Percentiles rank a stretch among this genome's conserved stretches.
phyloP scores from a whole-genome alignment of 2,329 filamentous ascomycete species.

The Aaosphaeria arxii region DNA sequence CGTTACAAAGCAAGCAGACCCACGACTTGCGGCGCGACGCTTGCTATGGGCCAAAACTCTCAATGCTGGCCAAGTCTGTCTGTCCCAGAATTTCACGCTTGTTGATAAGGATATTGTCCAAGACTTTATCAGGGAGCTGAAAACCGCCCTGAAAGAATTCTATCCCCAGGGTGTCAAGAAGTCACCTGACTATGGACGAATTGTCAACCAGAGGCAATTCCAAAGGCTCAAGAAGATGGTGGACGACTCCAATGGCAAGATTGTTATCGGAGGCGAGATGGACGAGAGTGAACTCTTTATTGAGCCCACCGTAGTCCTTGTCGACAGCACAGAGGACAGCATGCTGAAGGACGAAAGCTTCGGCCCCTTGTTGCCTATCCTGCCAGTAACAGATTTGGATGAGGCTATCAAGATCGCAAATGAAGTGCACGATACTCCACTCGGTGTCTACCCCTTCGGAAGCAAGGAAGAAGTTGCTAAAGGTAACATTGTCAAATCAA shows the following conservation, averaged over 20 bases:
- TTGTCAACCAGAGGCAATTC: conserved; percentile 79
- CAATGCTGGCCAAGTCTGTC: conserved; percentile 87
- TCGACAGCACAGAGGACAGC: conserved; percentile 70
- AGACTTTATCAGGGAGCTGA: conserved; percentile 71
- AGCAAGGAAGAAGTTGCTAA: conserved; percentile 73
- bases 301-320: conserved; percentile 87
- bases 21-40: conserved; percentile 75
- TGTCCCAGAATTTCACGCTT: conserved; percentile 89
- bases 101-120: conserved; percentile 72
- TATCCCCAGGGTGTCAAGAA: conserved; percentile 77
- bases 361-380: conserved; percentile 83
- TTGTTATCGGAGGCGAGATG: conserved; percentile 80
- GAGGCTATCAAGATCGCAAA: conserved; percentile 82
- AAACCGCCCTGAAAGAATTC: conserved; percentile 69
- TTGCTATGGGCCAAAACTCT: conserved; percentile 85
- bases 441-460: conserved; percentile 84
- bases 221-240: conserved; percentile 85
- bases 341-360: conserved; percentile 85
- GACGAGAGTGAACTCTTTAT: conserved; percentile 81
- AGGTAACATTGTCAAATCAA: conserved; percentile 45
- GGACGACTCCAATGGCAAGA: conserved; percentile 77
- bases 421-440: conserved; percentile 74
- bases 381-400: conserved; percentile 76
- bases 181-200: conserved; percentile 75
- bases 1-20: conserved; percentile 77